Evolutionary conservation across 768 basidiomycete species (phyloP), one percentile per base, ranked within the genome.

Genomic region (Austroboletus eburneus): DNA sequence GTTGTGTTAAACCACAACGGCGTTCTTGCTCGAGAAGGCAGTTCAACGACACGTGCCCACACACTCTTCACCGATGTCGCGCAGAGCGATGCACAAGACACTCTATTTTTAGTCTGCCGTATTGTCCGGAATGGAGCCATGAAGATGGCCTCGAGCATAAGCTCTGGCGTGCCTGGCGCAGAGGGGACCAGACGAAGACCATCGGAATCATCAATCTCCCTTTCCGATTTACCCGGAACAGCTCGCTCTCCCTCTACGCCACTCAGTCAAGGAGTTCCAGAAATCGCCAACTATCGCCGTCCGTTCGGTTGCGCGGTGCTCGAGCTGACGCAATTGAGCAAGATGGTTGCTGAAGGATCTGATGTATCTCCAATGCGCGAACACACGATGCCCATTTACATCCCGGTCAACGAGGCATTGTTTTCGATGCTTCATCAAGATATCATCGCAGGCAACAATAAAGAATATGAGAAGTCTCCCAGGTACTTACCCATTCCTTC

Each of bases 301-400:
- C 95, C 95, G 0, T 92, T 98, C 61, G 95, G 93, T n/a, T 96
- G 92, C 61, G 95, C 95, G 3, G 85, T 96, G 9, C 69, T 97
- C 44, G 91, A 96, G 57, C 68, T 98, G 32, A 80, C 81, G 0
- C 87, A 90, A 57, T 67, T 93, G 44, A 75, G 69, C 54, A 81
- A 79, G 58, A 80, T 89, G 72, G 70, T 78, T 2, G 68, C 72
- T 0, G 89, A 91, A 29, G 76, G 79, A 41, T 57, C 70, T 13
- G 85, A 89, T 49, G 74, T 82, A 2, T 78, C 81, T 5, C 68
- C 80, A 2, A 74, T 82, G 17, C 76, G 77, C 46, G 94, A 97
- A 63, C 77, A 89, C 58, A 77, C 79, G 1, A 91, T 97, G 83
- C 86, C 88, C 2, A 96, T 98, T 43, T 94, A 79, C 56, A 76